These are phyloP conservation scores for Megacollybia platyphylla DNA, from an alignment of 1,284 basidiomycete genomes.

Conservation along the genomic window DNA sequence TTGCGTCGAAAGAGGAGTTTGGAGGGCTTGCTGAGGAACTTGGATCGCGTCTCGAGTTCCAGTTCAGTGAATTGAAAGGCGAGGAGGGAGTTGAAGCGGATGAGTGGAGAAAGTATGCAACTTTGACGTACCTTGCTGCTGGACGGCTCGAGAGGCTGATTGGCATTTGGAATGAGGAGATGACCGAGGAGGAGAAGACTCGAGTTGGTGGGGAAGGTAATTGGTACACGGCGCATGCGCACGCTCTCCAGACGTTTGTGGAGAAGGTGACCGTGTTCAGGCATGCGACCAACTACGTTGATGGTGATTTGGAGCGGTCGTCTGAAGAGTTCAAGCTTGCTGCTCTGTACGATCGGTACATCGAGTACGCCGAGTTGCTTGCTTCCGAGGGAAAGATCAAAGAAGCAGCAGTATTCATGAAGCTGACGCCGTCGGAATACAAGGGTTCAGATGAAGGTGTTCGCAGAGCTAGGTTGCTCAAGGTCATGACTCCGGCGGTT, in stretches of 20 bases:
- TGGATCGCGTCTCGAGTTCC: conserved; percentile 82
- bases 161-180: conserved; percentile 88
- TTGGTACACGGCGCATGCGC: conserved; percentile 75
- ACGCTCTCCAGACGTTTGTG: conserved; percentile 87
- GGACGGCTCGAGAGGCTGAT: conserved; percentile 83
- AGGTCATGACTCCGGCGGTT: conserved; percentile 15
- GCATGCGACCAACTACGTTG: conserved; percentile 78
- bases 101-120: conserved; percentile 79
- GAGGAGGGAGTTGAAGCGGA: conserved; percentile 30
- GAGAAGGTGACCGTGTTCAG: conserved; percentile 97
- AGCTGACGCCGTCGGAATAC: conserved; percentile 75
- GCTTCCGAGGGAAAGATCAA: conserved; percentile 83
- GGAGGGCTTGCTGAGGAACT: conserved; percentile 81
- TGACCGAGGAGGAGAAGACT: conserved; percentile 73
- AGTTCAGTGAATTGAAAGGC: conserved; percentile 47
- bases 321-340: conserved; percentile 71
- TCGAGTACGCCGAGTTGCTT: conserved; percentile 91
- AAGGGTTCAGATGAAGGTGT: conserved; percentile 52
- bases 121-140: conserved; percentile 86
- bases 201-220: conserved; percentile 31
- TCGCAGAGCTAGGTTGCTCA: conserved; percentile 45
- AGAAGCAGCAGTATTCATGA: conserved; percentile 74
- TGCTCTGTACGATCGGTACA: conserved; percentile 83
- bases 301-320: conserved; percentile 55
- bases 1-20: conserved; percentile 82